Conservation (phyloP, 192 early-diverging fungal species). For the Chytriomyces sp. region DNA sequence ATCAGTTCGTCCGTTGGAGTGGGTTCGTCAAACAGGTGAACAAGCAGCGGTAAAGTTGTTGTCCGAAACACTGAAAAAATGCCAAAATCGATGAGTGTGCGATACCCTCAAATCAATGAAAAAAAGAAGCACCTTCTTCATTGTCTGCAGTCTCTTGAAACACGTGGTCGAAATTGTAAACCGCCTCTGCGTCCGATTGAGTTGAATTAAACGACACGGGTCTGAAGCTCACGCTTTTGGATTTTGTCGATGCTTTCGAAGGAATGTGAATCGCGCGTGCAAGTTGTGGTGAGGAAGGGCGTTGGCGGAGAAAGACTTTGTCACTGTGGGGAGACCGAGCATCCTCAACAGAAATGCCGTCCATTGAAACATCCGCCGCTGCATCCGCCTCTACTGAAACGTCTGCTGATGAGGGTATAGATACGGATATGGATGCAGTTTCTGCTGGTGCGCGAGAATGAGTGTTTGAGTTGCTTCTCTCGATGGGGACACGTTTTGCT, state of each 20-base stretch:
- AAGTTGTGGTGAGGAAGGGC: neutral
- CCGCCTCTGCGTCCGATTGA: neutral
- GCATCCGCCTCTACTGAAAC: too few species aligned
- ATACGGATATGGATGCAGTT: too few species aligned
- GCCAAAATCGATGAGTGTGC: neutral
- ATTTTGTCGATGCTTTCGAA: neutral
- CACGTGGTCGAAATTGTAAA: slow-evolving; percentile 30
- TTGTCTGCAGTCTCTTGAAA: slow-evolving; percentile 29
- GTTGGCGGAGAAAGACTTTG: slow-evolving; percentile 31
- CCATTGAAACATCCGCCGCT: too few species aligned
- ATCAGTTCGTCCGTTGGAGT: slow-evolving; percentile 25
- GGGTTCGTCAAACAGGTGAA: neutral
- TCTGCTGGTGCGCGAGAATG: too few species aligned
- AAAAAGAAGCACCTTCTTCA: slow-evolving; percentile 6
- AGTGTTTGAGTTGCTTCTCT: too few species aligned
- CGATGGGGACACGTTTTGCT: too few species aligned
- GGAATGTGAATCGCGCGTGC: slow-evolving; percentile 6
- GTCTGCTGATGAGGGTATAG: too few species aligned
- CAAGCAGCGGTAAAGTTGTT: slow-evolving; percentile 27
- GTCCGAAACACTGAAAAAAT: slow-evolving; percentile 17
- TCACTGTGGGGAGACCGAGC: neutral
- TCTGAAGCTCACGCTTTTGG: neutral
- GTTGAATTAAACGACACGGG: neutral
- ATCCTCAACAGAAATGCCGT: too few species aligned
- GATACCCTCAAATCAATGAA: neutral